Conservation (phyloP, 257 asterid species). For the Solanum rostratum region DNA sequence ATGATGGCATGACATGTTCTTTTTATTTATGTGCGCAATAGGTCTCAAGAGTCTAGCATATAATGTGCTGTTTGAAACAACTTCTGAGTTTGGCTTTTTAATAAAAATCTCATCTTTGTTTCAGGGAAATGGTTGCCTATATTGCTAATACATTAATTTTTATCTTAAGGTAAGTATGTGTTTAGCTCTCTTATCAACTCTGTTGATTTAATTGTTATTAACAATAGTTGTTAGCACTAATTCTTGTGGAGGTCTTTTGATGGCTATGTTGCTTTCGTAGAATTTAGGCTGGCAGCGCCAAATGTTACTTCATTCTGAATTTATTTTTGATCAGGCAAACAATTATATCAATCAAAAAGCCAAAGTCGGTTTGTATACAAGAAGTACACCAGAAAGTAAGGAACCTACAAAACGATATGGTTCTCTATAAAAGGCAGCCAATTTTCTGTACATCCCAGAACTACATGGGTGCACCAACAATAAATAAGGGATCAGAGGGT, state of each 20-base stretch:
- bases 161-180: constrained; percentile 65
- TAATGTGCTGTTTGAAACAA: not conserved
- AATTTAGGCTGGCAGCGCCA: not conserved
- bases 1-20: not conserved
- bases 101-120: constrained; percentile 19
- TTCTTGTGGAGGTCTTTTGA: not conserved
- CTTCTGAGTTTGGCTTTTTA: constrained; percentile 1
- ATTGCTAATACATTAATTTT: constrained; percentile 93
- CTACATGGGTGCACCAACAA: no score
- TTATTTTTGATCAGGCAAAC: not conserved
- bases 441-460: no score
- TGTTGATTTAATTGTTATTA: not conserved
- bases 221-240: not conserved
- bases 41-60: not conserved
- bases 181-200: not conserved
- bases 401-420: no score
- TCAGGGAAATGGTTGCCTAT: constrained; percentile 98
- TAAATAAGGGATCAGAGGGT: no score
- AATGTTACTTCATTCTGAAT: not conserved
- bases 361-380: no score
- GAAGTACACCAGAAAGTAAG: no score
- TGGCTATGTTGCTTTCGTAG: not conserved
- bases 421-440: no score
- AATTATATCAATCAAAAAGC: no score
- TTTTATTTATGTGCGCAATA: not conserved